phyloP scores from a whole-genome alignment of 2,329 filamentous ascomycete genomes.

The Zymoseptoria ardabiliae region DNA sequence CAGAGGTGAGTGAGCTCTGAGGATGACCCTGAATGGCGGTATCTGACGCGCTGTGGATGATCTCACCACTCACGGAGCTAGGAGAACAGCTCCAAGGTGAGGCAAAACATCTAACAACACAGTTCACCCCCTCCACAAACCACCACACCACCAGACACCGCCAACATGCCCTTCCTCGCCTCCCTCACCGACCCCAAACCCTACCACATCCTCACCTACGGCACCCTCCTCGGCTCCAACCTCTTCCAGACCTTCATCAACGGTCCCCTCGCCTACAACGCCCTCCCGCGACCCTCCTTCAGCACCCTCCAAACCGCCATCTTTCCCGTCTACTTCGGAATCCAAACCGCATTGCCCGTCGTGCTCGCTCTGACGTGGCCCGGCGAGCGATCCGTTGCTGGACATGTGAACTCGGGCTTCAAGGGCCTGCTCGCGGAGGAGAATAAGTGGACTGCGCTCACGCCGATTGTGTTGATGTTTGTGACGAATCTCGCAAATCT shows the following conservation, averaged over 20 bases:
- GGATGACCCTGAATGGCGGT: constrained; percentile 1
- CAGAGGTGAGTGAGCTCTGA: background rate
- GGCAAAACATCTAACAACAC: background rate
- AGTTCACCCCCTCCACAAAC: background rate
- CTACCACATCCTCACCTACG: constrained; percentile 74
- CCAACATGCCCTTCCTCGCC: constrained; percentile 39
- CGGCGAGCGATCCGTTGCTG: constrained; percentile 37
- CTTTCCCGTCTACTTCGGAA: constrained; percentile 81
- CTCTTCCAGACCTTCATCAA: constrained; percentile 79
- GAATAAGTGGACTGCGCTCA: constrained; percentile 57
- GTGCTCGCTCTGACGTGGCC: constrained; percentile 75
- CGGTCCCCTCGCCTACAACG: constrained; percentile 67
- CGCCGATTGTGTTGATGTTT: constrained; percentile 63
- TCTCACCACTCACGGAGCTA: constrained; percentile 3
- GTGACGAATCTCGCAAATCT: constrained; percentile 65
- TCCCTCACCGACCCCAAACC: constrained; percentile 57
- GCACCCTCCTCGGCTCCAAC: constrained; percentile 72
- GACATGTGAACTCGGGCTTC: constrained; percentile 22
- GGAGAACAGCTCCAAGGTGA: background rate
- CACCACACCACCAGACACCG: background rate
- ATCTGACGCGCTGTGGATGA: constrained; percentile 2
- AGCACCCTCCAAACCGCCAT: constrained; percentile 68
- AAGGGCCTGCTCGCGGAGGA: constrained; percentile 46
- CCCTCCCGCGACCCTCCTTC: constrained; percentile 73
- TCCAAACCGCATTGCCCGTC: constrained; percentile 70